A percentile compares a stretch with the other conserved stretches of the same genome.
Evolutionary conservation across 1,284 basidiomycete species (phyloP).

Genomic region (Mycena citricolor): DNA sequence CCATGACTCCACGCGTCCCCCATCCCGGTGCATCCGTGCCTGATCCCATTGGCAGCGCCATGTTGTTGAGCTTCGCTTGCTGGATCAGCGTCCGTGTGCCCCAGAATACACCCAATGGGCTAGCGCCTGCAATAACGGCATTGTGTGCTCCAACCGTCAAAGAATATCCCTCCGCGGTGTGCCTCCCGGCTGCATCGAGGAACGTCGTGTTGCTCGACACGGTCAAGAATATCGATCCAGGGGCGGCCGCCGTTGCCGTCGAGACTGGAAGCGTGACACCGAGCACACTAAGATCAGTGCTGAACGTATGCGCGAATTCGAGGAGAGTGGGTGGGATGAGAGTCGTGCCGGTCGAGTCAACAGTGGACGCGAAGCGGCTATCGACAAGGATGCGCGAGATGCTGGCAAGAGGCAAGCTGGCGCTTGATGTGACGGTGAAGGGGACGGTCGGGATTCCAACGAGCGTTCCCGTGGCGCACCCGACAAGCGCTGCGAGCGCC

Average conservation of each 20-base stretch:
- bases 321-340: slow-evolving; percentile 35
- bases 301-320: slow-evolving; percentile 34
- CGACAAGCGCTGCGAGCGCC: background rate
- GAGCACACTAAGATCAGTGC: slow-evolving; percentile 30
- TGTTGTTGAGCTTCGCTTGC: slow-evolving; percentile 26
- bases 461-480: slow-evolving; percentile 11
- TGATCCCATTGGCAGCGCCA: slow-evolving; percentile 31
- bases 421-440: slow-evolving; percentile 16
- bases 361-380: slow-evolving; percentile 16
- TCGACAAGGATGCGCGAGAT: slow-evolving; percentile 23
- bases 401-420: slow-evolving; percentile 11
- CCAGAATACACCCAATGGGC: slow-evolving; percentile 38
- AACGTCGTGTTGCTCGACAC: slow-evolving; percentile 26
- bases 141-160: slow-evolving; percentile 27
- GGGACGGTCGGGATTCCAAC: slow-evolving; percentile 21
- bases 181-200: slow-evolving; percentile 32
- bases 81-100: slow-evolving; percentile 38
- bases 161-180: slow-evolving; percentile 36
- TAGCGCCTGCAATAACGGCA: slow-evolving; percentile 32
- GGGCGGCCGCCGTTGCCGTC: slow-evolving; percentile 14
- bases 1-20: slow-evolving; percentile 39
- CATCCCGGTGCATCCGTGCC: slow-evolving; percentile 37
- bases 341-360: slow-evolving; percentile 28
- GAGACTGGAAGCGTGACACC: slow-evolving; percentile 23
- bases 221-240: slow-evolving; percentile 29